Evolutionary conservation across 257 asterid genomes (phyloP).

Genomic region (Buddleja alternifolia): DNA sequence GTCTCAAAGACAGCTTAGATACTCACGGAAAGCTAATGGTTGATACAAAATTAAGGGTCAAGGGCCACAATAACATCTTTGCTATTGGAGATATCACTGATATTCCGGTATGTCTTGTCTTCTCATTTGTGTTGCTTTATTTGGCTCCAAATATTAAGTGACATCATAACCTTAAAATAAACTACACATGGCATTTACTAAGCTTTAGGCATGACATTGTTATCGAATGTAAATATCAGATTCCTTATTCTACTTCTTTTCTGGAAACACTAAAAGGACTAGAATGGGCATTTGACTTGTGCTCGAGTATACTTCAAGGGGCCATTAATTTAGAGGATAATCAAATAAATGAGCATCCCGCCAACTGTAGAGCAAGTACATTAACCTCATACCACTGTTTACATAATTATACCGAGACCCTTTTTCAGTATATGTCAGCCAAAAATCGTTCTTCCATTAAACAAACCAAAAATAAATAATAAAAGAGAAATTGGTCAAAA

Average conservation of each 20-base stretch:
- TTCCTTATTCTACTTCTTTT: background rate
- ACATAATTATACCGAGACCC: no score
- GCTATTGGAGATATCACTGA: slow-evolving; percentile 84
- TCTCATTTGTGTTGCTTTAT: slow-evolving; percentile 19
- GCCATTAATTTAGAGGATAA: background rate
- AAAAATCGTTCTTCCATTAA: no score
- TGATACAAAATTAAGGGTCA: slow-evolving; percentile 66
- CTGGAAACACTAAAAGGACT: background rate
- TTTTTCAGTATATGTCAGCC: no score
- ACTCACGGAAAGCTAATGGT: slow-evolving; percentile 62
- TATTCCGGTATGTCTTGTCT: slow-evolving; percentile 55
- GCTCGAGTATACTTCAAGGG: background rate
- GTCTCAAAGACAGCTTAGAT: slow-evolving; percentile 63
- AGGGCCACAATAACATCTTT: slow-evolving; percentile 60
- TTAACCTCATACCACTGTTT: no score
- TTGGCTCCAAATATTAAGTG: background rate
- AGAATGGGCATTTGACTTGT: slow-evolving; percentile 6
- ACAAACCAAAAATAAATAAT: no score
- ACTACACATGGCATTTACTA: background rate
- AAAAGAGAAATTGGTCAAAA: no score
- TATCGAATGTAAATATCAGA: background rate
- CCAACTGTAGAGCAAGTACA: no score
- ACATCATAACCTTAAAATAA: background rate
- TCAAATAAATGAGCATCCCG: no score
- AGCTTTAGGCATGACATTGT: background rate